Evolutionary conservation across 176 grass and related monocot genomes (phyloP).

Genomic region (Avena sativa): DNA sequence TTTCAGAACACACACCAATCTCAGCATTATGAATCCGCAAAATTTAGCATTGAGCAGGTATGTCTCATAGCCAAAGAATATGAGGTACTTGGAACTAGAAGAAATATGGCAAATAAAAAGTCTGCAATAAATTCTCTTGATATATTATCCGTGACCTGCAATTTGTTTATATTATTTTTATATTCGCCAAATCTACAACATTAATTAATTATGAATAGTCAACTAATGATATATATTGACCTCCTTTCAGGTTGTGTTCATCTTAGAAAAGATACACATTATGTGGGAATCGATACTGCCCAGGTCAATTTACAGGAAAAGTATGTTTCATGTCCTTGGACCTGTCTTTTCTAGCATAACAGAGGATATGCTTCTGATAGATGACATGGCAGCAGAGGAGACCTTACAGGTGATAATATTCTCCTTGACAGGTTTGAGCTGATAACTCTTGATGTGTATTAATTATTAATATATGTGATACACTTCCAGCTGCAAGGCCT

Average conservation of each 20-base stretch:
- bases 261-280: conserved; percentile 89
- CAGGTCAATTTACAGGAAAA: conserved; percentile 78
- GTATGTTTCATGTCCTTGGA: conserved; percentile 76
- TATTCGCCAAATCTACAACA: conserved; percentile 13
- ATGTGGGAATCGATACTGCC: conserved; percentile 85
- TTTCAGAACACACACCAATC: conserved; percentile 93
- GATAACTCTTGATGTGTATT: conserved; percentile 21
- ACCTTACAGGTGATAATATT: conserved; percentile 76
- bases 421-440: conserved; percentile 35
- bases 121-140: conserved; percentile 28
- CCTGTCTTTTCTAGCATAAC: conserved; percentile 87
- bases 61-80: conserved; percentile 42
- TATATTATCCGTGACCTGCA: conserved; percentile 29
- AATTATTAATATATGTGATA: conserved; percentile 40
- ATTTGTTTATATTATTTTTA: conserved; percentile 35
- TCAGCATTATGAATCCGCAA: conserved; percentile 80
- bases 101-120: background rate
- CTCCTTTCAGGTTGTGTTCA: conserved; percentile 72
- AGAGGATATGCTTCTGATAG: conserved; percentile 90
- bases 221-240: conserved; percentile 37
- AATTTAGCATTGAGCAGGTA: conserved; percentile 93
- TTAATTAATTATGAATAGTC: background rate
- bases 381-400: conserved; percentile 97
- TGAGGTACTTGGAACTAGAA: conserved; percentile 15
- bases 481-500: conserved; percentile 84